A percentile compares a stretch with the other conserved stretches of the same genome.
These are phyloP conservation scores for Tubosaeta sp. DNA, from an alignment of 768 basidiomycete species.

Conservation along the genomic window DNA sequence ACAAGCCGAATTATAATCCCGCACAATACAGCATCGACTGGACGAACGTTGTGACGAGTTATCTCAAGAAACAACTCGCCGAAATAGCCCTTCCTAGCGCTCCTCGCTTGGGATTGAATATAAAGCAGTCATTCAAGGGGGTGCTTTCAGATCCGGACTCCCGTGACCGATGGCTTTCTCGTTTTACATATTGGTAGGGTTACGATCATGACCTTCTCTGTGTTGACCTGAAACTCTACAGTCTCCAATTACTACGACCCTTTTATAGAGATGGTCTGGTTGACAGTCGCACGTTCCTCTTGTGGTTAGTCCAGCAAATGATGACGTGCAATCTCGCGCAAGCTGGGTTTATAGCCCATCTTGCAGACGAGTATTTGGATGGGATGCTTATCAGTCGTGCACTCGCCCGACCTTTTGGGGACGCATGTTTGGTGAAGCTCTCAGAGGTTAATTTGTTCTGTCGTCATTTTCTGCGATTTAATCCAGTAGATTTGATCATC, in stretches of 20 bases:
- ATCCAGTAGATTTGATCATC: slow-evolving; percentile 50
- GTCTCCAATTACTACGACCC: slow-evolving; percentile 65
- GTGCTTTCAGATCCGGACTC: slow-evolving; percentile 68
- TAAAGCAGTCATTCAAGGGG: slow-evolving; percentile 82
- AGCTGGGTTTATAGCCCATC: slow-evolving; percentile 65
- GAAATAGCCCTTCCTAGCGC: slow-evolving; percentile 80
- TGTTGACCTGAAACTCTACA: slow-evolving; percentile 25
- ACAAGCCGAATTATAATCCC: too few relatives aligned
- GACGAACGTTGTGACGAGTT: slow-evolving; percentile 59
- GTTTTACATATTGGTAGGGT: slow-evolving; percentile 71
- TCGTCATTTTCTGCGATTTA: not conserved
- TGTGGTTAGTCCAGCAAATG: slow-evolving; percentile 79
- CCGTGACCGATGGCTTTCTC: slow-evolving; percentile 72
- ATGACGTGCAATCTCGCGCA: slow-evolving; percentile 76
- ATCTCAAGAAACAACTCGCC: slow-evolving; percentile 76
- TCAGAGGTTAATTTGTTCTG: slow-evolving; percentile 47
- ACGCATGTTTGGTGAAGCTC: slow-evolving; percentile 65
- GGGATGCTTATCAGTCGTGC: slow-evolving; percentile 68
- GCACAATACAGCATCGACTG: too few relatives aligned
- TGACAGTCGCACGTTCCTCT: slow-evolving; percentile 70
- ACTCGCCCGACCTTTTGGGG: slow-evolving; percentile 62
- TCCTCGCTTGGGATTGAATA: slow-evolving; percentile 69
- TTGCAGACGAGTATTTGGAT: slow-evolving; percentile 78
- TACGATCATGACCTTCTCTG: not conserved
- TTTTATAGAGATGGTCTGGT: slow-evolving; percentile 81